These are phyloP conservation scores for Remersonia thermophila DNA, from an alignment of 2,329 filamentous ascomycete genomes.

Conservation along the genomic window DNA sequence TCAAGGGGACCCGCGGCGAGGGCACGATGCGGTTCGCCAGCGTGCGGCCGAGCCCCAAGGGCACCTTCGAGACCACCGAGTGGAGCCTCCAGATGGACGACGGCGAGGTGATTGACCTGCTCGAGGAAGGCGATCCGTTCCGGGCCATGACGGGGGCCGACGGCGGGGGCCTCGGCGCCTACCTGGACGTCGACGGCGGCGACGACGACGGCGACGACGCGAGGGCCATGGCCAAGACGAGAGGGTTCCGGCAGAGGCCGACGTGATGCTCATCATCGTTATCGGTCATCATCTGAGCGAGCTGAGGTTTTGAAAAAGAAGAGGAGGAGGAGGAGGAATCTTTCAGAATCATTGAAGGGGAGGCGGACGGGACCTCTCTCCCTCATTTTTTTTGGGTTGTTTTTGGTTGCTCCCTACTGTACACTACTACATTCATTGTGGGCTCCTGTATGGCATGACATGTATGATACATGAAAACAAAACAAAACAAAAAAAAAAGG, in stretches of 20 bases:
- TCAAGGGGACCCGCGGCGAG: slow-evolving; percentile 61
- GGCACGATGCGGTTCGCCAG: slow-evolving; percentile 75
- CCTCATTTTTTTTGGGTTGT: no score
- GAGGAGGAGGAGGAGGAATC: neutral
- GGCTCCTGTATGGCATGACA: no score
- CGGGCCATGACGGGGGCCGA: slow-evolving; percentile 31
- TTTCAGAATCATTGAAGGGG: no score
- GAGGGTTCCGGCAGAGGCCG: slow-evolving; percentile 41
- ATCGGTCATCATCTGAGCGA: no score
- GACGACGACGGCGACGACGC: slow-evolving; percentile 12
- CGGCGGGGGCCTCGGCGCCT: no score
- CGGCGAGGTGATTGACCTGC: slow-evolving; percentile 53
- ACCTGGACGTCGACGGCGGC: no score
- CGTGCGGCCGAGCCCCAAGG: slow-evolving; percentile 47
- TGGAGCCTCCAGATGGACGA: slow-evolving; percentile 70
- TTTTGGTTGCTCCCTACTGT: no score
- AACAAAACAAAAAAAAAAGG: no score
- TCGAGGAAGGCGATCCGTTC: slow-evolving; percentile 63
- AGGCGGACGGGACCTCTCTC: no score
- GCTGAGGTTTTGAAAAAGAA: neutral
- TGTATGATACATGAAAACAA: no score
- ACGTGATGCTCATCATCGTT: no score
- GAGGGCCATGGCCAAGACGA: slow-evolving; percentile 16
- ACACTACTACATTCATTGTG: no score
- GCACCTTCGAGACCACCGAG: slow-evolving; percentile 72